Evolutionary conservation across 73 alveolate species (phyloP).

Genomic region (Tetrahymena borealis): DNA sequence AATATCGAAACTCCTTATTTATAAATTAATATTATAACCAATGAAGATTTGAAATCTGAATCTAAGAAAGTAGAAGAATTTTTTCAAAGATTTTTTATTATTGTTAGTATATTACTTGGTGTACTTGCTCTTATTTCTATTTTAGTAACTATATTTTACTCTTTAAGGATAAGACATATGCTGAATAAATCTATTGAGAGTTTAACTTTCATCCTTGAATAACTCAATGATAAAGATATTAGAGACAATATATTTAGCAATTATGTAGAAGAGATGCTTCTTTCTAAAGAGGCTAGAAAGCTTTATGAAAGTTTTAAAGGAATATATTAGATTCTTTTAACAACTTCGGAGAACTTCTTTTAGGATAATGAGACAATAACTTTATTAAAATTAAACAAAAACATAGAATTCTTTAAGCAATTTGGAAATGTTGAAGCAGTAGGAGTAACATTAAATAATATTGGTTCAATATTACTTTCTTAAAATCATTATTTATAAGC

Average conservation of each 20-base stretch:
- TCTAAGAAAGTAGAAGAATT: no score
- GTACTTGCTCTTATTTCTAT: no score
- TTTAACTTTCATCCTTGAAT: not conserved
- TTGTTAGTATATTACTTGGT: no score
- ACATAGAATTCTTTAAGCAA: not conserved
- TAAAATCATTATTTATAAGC: not conserved
- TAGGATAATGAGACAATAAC: not conserved
- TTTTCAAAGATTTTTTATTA: no score
- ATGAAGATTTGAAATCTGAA: no score
- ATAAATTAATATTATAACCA: no score
- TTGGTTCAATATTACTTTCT: not conserved
- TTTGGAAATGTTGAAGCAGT: not conserved
- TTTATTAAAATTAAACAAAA: not conserved
- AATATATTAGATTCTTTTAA: not conserved
- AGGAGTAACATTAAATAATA: not conserved
- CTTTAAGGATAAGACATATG: not conserved
- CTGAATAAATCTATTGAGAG: not conserved
- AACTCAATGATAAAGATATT: not conserved
- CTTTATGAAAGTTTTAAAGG: not conserved
- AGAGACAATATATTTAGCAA: not conserved
- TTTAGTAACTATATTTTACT: not conserved
- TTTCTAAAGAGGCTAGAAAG: not conserved
- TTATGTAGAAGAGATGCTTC: not conserved
- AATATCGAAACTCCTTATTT: no score
- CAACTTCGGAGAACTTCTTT: not conserved